Conservation (phyloP, 345 rosid species). For the Eucalyptus polybractea region DNA sequence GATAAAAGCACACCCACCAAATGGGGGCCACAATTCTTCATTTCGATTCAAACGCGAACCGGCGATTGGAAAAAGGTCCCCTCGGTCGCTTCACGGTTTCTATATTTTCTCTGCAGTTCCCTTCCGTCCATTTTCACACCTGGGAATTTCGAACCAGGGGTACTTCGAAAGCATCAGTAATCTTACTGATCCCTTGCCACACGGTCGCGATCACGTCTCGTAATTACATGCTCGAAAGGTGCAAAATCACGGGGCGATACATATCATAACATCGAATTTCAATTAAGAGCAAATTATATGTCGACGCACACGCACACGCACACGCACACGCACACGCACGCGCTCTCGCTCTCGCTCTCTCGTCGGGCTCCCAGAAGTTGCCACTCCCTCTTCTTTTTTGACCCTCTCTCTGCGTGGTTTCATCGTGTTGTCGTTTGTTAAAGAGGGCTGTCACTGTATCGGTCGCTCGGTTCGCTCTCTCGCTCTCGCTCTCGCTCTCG, state of each 20-base stretch:
- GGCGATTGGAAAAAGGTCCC: not conserved
- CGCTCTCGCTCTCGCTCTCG: not conserved
- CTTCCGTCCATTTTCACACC: not conserved
- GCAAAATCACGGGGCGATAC: not conserved
- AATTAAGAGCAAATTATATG: not conserved
- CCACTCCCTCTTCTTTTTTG: not conserved
- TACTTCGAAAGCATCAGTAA: not conserved
- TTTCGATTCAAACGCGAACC: not conserved
- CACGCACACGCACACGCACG: rapidly evolving
- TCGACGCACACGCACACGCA: not conserved
- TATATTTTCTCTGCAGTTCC: not conserved
- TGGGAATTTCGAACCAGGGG: not conserved
- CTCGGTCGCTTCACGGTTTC: not conserved
- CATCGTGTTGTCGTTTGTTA: not conserved
- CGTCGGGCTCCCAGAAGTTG: not conserved
- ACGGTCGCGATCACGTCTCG: not conserved
- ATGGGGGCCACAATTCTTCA: not conserved
- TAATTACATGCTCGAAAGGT: not conserved
- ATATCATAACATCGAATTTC: too few relatives aligned
- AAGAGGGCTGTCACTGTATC: not conserved
- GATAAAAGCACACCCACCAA: not conserved
- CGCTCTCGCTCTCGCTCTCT: not conserved
- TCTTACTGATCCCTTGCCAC: not conserved
- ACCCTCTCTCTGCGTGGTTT: not conserved
- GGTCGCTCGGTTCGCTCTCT: not conserved